phyloP scores from a whole-genome alignment of 768 basidiomycete species.

The Royoungia palumana region DNA sequence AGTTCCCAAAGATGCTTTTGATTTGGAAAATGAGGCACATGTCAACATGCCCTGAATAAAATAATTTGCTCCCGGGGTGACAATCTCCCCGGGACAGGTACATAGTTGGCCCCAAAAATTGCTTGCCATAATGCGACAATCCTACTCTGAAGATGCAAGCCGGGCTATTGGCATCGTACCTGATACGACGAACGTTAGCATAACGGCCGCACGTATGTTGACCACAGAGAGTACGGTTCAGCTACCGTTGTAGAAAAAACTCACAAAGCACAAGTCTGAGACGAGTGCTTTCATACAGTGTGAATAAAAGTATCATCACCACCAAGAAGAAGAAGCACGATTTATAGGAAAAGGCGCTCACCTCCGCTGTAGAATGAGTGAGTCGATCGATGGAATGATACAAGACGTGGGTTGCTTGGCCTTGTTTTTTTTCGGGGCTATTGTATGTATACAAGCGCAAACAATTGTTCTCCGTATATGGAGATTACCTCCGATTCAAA shows the following conservation, averaged over 20 bases:
- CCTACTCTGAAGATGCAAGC: too few relatives aligned
- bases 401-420: constrained; percentile 9
- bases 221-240: constrained; percentile 43
- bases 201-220: background rate
- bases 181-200: constrained; percentile 6
- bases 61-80: too few relatives aligned
- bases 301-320: constrained; percentile 66
- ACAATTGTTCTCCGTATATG: constrained; percentile 13
- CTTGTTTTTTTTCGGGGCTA: constrained; percentile 17
- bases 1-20: constrained; percentile 80
- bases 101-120: too few relatives aligned
- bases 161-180: too few relatives aligned
- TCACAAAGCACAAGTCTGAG: constrained; percentile 47
- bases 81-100: too few relatives aligned
- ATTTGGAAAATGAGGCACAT: constrained; percentile 37
- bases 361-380: too few relatives aligned
- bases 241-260: constrained; percentile 82
- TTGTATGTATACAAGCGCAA: constrained; percentile 13
- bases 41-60: background rate
- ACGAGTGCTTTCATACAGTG: constrained; percentile 64
- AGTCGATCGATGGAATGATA: too few relatives aligned
- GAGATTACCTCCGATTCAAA: background rate
- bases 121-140: too few relatives aligned
- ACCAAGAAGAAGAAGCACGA: constrained; percentile 20
- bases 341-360: constrained; percentile 13